Conservation (phyloP, 164 flowering plant genomes). For the Stephania yunnanensis region DNA sequence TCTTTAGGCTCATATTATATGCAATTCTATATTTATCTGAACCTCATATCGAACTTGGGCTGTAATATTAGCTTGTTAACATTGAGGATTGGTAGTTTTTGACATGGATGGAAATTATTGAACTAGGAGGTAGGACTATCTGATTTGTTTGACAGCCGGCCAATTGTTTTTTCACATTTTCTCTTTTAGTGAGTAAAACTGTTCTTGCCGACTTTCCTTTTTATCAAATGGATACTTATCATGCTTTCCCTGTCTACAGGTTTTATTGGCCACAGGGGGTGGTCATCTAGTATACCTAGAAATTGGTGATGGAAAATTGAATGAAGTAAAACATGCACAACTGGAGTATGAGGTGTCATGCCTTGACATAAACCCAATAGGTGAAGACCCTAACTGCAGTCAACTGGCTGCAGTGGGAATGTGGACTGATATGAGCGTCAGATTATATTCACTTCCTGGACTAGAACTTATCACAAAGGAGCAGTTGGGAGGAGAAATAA, state of each 20-base stretch:
- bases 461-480: conserved; percentile 76
- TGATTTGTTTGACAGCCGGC: not conserved
- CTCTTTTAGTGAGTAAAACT: not conserved
- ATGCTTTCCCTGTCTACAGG: conserved; percentile 37
- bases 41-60: not conserved
- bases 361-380: conserved; percentile 92
- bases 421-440: conserved; percentile 97
- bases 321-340: conserved; percentile 58
- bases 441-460: conserved; percentile 83
- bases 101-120: not conserved
- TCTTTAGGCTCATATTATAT: not conserved
- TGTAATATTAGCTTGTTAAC: not conserved
- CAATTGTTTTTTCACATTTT: not conserved
- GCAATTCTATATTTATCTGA: not conserved
- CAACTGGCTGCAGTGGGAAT: conserved; percentile 94
- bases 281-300: conserved; percentile 82
- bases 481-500: conserved; percentile 88
- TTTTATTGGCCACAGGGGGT: conserved; percentile 90
- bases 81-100: not conserved
- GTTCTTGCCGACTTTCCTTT: not conserved
- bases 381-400: conserved; percentile 68
- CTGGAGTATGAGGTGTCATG: conserved; percentile 90
- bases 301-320: conserved; percentile 69
- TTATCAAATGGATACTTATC: not conserved
- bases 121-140: not conserved